Base-by-base conservation (phyloP, 2,329 filamentous ascomycete genomes). In the Arthroderma sp. region DNA sequence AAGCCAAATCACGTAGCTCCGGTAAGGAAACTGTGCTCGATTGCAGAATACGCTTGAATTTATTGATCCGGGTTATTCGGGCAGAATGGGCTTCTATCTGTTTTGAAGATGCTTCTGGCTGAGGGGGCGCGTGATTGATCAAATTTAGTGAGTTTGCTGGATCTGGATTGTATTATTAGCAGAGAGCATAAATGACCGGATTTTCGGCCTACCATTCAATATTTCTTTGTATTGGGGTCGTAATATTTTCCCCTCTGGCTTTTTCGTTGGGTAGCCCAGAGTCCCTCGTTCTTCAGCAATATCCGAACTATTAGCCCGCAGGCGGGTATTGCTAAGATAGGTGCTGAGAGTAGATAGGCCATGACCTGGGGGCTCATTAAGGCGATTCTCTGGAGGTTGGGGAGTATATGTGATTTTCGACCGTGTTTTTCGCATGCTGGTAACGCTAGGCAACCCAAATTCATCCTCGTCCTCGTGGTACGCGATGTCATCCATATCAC, bases 211-310 rank as follows among this genome's bases (percentile, higher is more conserved):
- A 81, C 79, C 80, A 70, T 75, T 77, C 15, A 98, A 67, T 38
- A 98, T 93, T 50, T 98, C 91, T 65, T 98, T 95, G 64, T 96
- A 98, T 63, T 98, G 91, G 42, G 91, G 91, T 50, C 91, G 79
- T 22, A 98, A 69, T 48, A 96, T 96, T 71, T 98, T 98, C 29
- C 86, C 89, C 60, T 95, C 88, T 50, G 76, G 81, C 64, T 88
- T 93, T 64, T 88, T 89, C 2, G 85, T 81, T 29, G 89, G 89
- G 57, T 96, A 96, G 49, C 78, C 80, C 9, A 85, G 78, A 34
- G 82, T 71, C 27, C 85, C 85, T 49, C 89, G 77, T 65, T 95
- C 88, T 57, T 94, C 84, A 11, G 88, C 87, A 60, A 96, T 95
- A 62, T 96, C 89, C 50, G 85, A 85, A 64, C 88, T 95, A 64